Evolutionary conservation across 176 grass and related monocot species (phyloP), one percentile per base, ranked within the genome.

Genomic region (Triticum timopheevii): DNA sequence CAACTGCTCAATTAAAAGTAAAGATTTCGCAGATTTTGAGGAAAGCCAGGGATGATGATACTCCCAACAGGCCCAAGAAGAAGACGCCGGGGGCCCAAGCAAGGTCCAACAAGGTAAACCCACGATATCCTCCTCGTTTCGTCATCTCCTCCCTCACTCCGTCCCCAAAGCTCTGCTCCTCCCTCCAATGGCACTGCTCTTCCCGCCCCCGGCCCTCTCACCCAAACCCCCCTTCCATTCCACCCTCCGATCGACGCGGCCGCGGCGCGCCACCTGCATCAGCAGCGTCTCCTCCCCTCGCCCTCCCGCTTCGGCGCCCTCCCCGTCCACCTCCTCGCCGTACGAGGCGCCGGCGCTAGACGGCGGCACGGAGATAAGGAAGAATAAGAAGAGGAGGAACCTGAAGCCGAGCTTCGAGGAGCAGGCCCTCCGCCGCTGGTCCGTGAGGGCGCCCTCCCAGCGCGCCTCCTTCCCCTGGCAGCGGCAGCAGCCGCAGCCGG

Each of bases 391-490:
- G 77, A 88, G 25, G 56, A 98, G 61, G 22, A 69, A 92, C 38
- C 86, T 81, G 59, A 93, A 90, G 47, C 92, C 90, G 15, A 94
- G 90, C 47, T 96, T 98, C 61, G 80, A 94, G 70, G 85, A 91
- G 27, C 88, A 91, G 73, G 85, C 93, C 4, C 54, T 98, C 50
- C 78, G 90, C 40, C 90, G 88, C 54, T 98, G 96, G 96, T 96
- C 96, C 25, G 58, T 59, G 35, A 85, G 88, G 82, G 45, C 49
- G 24, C 83, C 96, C 42, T 96, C 92, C 81, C 86, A 73, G 80
- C 84, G 93, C 10, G 35, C 90, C 40, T 82, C 85, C 45, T 83
- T 94, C 27, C 96, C 96, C 17, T 96, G 93, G 96, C 90, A 98
- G 79, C 86, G 83, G 63, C 73, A 79, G 19, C 85, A 85, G 81